Evolutionary conservation across 306 rosid genomes (phyloP), one percentile per base, ranked within the genome.

Genomic region (Corylus heterophylla): DNA sequence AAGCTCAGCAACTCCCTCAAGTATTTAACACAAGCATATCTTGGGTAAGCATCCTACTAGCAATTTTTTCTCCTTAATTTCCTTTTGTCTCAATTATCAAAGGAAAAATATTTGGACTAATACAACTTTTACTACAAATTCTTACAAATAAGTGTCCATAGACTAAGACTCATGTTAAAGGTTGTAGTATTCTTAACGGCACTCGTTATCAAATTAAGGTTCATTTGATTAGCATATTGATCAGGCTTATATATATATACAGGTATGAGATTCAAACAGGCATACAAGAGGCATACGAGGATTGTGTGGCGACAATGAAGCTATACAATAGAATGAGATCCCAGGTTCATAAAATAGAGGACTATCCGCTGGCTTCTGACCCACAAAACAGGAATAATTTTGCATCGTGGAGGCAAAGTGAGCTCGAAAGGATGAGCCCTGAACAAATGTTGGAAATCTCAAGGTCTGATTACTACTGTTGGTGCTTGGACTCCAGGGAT

Each of bases 1-100:
- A 96, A 96, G 89, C 93, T 93, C 71, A 87, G 97, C 90, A 96
- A 93, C 88, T 85, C 99, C 44, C 97, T 96, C 76, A 93, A 96
- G 89, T 90, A 93, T 82, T 82, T 96, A 72, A 84, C 98, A 39
- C 96, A 90, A 81, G 83, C 90, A 71, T 96, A 96, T 89, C 98
- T 96, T 13, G 99, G 99, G 97, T 20, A 90, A 86, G 94, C 77
- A 51, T 69, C 76, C 12, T 54, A 20, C 10, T 56, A 56, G 51
- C 45, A 14, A 27, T 52, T 18, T 18, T 42, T 18, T 12, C 52
- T 39, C 12, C 17, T 18, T 62, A 1, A 31, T 31, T 31, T 31
- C 37, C 50, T 67, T 67, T 39, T 8, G 50, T 67, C 3, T 9
- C 9, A 18, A 1, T 17, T 67, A 18, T 39, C 27, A 67, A 67